Conservation (phyloP, 768 basidiomycete genomes). For the Lentinula raphanica region DNA sequence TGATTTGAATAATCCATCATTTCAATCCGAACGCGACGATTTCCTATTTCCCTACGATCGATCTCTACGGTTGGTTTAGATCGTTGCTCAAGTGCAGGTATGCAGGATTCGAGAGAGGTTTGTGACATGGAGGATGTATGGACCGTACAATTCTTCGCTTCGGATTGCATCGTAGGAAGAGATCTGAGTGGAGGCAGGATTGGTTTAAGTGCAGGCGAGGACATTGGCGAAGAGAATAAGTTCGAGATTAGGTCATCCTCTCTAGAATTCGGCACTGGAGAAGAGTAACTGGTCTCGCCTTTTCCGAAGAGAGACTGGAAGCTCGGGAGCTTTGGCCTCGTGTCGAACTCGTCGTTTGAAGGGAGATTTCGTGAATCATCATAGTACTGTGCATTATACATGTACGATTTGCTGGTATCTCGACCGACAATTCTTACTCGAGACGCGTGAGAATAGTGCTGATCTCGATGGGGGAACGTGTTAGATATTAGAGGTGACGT, state of each 20-base stretch:
- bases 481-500: background rate
- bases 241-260: background rate
- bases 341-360: background rate
- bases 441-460: background rate
- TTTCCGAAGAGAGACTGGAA: background rate
- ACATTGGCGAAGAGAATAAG: background rate
- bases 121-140: background rate
- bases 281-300: background rate
- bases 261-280: background rate
- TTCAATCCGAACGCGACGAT: background rate
- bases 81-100: background rate
- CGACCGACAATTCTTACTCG: background rate
- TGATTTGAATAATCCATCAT: background rate
- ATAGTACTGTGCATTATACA: background rate
- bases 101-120: background rate
- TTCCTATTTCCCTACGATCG: background rate
- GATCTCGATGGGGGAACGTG: background rate
- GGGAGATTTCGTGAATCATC: background rate
- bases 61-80: background rate
- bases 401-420: background rate
- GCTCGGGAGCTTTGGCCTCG: background rate
- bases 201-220: background rate
- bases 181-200: background rate
- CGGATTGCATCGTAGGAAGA: background rate
- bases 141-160: background rate